These are phyloP conservation scores for Chrysanthemum seticuspe DNA, from an alignment of 129 eudicot species.

Conservation along the genomic window DNA sequence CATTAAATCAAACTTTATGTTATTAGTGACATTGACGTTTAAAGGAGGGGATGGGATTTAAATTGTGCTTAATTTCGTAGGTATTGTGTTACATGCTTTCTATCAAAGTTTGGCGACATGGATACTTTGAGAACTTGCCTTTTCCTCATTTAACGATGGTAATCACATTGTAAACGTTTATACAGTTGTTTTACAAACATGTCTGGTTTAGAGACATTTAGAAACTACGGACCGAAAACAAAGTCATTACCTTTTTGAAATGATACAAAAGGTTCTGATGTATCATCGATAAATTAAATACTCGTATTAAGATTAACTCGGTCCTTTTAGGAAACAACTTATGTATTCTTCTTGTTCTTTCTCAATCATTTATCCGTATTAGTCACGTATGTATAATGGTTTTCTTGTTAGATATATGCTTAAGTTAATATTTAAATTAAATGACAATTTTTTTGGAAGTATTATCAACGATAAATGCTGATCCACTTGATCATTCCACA, in stretches of 20 bases:
- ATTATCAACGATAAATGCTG: no score
- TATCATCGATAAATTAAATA: no score
- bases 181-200: background rate
- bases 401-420: background rate
- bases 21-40: background rate
- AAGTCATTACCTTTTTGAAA: background rate
- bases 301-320: no score
- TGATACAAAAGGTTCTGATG: no score
- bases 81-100: constrained; percentile 1
- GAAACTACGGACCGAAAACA: background rate
- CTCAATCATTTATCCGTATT: no score
- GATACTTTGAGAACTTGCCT: constrained; percentile 9
- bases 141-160: background rate
- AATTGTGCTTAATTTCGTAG: background rate
- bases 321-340: no score
- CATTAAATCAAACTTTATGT: background rate
- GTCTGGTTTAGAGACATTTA: background rate
- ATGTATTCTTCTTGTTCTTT: no score
- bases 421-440: background rate
- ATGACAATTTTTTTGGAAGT: background rate
- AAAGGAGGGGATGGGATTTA: no score
- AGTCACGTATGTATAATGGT: no score
- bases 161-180: constrained; percentile 9
- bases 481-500: background rate
- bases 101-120: background rate